Evolutionary conservation across 306 rosid species (phyloP).

Genomic region (Boehmeria nivea): DNA sequence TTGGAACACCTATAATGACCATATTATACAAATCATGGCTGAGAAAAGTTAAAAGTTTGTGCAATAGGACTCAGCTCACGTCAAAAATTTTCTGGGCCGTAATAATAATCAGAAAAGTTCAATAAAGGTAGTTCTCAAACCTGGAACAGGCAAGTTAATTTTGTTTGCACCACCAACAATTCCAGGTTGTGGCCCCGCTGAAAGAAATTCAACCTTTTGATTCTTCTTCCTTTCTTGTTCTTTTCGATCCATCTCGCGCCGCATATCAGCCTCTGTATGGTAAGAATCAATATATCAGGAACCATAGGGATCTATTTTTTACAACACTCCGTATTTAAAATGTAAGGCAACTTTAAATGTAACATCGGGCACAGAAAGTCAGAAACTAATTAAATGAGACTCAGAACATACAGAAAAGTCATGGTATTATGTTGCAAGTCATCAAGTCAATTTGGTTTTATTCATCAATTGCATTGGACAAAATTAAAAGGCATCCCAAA

Average conservation of each 20-base stretch:
- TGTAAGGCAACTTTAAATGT: not conserved
- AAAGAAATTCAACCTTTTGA: constrained; percentile 47
- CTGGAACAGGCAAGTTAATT: constrained; percentile 31
- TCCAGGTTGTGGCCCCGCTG: constrained; percentile 60
- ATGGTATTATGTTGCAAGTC: no score
- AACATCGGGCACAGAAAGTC: constrained; percentile 7
- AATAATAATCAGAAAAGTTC: not conserved
- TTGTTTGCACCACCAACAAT: constrained; percentile 31
- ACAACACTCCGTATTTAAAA: not conserved
- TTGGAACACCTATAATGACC: constrained; percentile 34
- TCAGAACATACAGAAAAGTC: no score
- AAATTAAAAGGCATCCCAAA: no score
- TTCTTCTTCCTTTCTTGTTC: constrained; percentile 70
- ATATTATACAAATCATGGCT: not conserved
- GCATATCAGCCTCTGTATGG: constrained; percentile 79
- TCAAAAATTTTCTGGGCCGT: not conserved
- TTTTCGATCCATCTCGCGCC: constrained; percentile 72
- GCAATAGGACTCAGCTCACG: no score
- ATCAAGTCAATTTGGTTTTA: no score
- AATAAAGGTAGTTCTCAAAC: constrained; percentile 9
- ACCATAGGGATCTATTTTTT: no score
- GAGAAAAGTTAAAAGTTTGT: constrained; percentile 4
- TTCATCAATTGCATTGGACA: no score
- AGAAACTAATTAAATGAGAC: not conserved
- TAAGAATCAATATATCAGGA: no score